Evolutionary conservation across 2,329 filamentous ascomycete genomes (phyloP).

Genomic region (Coniochaeta hoffmannii): DNA sequence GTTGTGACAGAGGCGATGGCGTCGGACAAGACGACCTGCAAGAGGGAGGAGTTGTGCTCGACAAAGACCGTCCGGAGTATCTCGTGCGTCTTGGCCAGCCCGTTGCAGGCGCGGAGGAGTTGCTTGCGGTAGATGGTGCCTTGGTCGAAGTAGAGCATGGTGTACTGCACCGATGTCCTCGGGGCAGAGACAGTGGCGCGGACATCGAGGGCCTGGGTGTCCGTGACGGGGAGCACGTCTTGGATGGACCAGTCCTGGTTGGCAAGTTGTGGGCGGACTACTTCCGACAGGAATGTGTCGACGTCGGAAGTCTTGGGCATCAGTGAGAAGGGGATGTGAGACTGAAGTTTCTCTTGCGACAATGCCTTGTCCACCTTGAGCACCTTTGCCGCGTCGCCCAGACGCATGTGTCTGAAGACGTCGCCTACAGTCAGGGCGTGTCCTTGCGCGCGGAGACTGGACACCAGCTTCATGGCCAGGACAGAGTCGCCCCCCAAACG

Average conservation of each 20-base stretch:
- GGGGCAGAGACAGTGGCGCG: slow-evolving; percentile 26
- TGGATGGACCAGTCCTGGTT: slow-evolving; percentile 27
- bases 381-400: slow-evolving; percentile 24
- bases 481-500: slow-evolving; percentile 25
- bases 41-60: slow-evolving; percentile 23
- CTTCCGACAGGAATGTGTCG: slow-evolving; percentile 23
- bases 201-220: slow-evolving; percentile 31
- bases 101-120: slow-evolving; percentile 20
- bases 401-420: slow-evolving; percentile 30
- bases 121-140: slow-evolving; percentile 16
- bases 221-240: slow-evolving; percentile 29
- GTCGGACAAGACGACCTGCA: slow-evolving; percentile 25
- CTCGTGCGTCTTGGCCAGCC: slow-evolving; percentile 22
- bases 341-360: slow-evolving; percentile 10
- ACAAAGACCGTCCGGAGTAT: slow-evolving; percentile 30
- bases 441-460: slow-evolving; percentile 31
- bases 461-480: slow-evolving; percentile 31
- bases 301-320: slow-evolving; percentile 25
- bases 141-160: slow-evolving; percentile 22
- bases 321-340: slow-evolving; percentile 17
- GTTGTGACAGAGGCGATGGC: slow-evolving; percentile 21
- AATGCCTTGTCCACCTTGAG: slow-evolving; percentile 21
- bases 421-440: slow-evolving; percentile 37
- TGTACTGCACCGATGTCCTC: slow-evolving; percentile 29
- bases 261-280: slow-evolving; percentile 26